Percentiles rank a stretch among this genome's conserved stretches.
phyloP scores from a whole-genome alignment of 1,284 basidiomycete genomes.

The Lignosus rhinocerotis region DNA sequence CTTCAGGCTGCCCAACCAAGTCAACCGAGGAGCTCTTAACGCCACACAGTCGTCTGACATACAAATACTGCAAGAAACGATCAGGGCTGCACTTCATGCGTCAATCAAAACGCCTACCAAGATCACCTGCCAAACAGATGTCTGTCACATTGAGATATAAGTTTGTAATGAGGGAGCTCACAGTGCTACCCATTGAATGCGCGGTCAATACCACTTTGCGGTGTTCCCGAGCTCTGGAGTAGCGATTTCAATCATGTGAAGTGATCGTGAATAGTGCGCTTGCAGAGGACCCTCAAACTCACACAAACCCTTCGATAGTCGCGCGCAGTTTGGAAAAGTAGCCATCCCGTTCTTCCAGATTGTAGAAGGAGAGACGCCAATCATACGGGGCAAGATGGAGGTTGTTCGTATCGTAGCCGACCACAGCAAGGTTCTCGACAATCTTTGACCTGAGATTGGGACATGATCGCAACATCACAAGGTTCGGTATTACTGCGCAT shows the following conservation, averaged over 20 bases:
- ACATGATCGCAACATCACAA: neutral
- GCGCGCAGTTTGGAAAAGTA: constrained; percentile 90
- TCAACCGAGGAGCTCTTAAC: neutral
- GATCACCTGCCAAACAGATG: constrained; percentile 52
- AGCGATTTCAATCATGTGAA: constrained; percentile 1
- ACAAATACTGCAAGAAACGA: constrained; percentile 17
- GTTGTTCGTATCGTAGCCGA: constrained; percentile 92
- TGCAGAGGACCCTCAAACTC: constrained; percentile 21
- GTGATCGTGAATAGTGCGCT: neutral
- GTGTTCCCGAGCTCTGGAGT: constrained; percentile 60
- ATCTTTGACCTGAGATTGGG: constrained; percentile 75
- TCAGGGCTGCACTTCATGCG: neutral
- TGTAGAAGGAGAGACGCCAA: constrained; percentile 90
- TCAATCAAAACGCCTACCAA: neutral
- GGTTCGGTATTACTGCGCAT: neutral
- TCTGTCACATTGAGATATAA: neutral
- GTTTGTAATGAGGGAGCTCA: constrained; percentile 35
- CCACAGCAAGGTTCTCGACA: constrained; percentile 89
- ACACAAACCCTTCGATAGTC: constrained; percentile 86
- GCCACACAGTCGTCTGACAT: neutral
- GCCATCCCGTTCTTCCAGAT: constrained; percentile 89
- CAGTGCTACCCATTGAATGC: constrained; percentile 89
- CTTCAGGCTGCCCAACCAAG: constrained; percentile 64
- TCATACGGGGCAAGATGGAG: constrained; percentile 88
- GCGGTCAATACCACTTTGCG: constrained; percentile 88